Percentiles rank a stretch among this genome's conserved stretches.
These are phyloP conservation scores for Trifolium pratense DNA, from an alignment of 306 rosid genomes.

Conservation along the genomic window DNA sequence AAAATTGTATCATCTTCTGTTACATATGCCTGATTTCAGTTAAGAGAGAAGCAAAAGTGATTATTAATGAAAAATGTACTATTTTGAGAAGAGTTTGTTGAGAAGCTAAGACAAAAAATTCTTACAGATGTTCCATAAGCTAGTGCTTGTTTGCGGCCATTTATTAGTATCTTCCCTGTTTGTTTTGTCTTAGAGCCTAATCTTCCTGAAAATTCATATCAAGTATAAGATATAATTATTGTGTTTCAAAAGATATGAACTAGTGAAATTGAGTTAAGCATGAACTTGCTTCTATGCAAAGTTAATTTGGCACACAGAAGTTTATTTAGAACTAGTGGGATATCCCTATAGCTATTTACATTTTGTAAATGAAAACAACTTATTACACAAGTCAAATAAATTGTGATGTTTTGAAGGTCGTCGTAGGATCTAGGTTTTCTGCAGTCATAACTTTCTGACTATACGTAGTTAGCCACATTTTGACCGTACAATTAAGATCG, in stretches of 20 bases:
- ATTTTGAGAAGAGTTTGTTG: neutral
- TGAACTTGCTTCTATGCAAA: neutral
- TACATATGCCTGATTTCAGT: neutral
- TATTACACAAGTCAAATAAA: too few species aligned
- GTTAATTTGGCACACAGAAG: neutral
- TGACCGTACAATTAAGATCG: neutral
- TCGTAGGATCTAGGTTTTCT: neutral
- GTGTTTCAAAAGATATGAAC: neutral
- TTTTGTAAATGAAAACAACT: neutral
- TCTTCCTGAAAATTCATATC: neutral
- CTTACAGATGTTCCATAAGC: neutral
- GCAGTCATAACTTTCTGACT: neutral
- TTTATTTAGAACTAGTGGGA: too few species aligned
- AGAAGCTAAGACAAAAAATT: neutral
- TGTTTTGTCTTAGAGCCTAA: neutral
- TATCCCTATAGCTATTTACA: neutral
- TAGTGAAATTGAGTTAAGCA: neutral
- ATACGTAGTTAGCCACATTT: neutral
- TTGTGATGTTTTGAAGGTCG: neutral
- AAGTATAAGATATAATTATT: neutral
- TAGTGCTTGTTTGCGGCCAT: neutral
- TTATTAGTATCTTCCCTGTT: neutral
- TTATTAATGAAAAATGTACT: neutral
- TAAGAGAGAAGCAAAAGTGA: neutral
- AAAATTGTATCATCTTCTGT: conserved; percentile 39